These are phyloP conservation scores for Aspergillus spinulosporus DNA, from an alignment of 2,329 filamentous ascomycete species.

Conservation along the genomic window DNA sequence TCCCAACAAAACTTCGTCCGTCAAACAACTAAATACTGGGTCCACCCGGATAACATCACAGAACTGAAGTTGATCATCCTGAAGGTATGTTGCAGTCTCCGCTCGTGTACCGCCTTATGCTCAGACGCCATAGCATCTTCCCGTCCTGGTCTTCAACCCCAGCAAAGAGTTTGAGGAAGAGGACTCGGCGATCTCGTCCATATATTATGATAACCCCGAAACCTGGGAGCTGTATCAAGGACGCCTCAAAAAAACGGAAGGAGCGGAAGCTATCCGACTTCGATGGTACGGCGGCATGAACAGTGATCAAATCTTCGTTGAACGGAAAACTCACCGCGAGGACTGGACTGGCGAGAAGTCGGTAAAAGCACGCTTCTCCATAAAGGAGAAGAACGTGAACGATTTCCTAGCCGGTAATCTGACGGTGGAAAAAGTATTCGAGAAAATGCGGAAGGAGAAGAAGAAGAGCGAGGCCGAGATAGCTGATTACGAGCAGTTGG, in stretches of 20 bases:
- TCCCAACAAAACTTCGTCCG: constrained; percentile 93
- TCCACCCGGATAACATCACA: constrained; percentile 96
- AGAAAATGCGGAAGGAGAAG: constrained; percentile 91
- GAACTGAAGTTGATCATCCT: constrained; percentile 97
- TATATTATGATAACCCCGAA: constrained; percentile 95
- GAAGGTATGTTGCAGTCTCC: constrained; percentile 56
- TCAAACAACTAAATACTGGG: constrained; percentile 99
- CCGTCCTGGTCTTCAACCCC: constrained; percentile 94
- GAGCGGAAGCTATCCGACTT: constrained; percentile 91
- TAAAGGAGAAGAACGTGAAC: constrained; percentile 98
- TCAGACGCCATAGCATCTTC: constrained; percentile 64
- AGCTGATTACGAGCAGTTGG: constrained; percentile 81
- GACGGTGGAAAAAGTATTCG: constrained; percentile 85
- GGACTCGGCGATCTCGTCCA: constrained; percentile 94
- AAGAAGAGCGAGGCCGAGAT: constrained; percentile 96
- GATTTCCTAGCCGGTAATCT: constrained; percentile 81
- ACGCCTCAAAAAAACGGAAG: constrained; percentile 94
- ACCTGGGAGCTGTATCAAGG: constrained; percentile 94
- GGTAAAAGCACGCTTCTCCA: constrained; percentile 90
- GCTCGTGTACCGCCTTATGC: background rate
- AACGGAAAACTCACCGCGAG: constrained; percentile 96
- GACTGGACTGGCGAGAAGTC: constrained; percentile 99
- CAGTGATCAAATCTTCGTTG: constrained; percentile 90
- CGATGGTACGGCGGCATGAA: constrained; percentile 98
- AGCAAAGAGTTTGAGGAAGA: constrained; percentile 92